A percentile compares a stretch with the other conserved stretches of the same genome.
Conservation (phyloP, 148 eudicot genomes). For the Oxyria digyna region DNA sequence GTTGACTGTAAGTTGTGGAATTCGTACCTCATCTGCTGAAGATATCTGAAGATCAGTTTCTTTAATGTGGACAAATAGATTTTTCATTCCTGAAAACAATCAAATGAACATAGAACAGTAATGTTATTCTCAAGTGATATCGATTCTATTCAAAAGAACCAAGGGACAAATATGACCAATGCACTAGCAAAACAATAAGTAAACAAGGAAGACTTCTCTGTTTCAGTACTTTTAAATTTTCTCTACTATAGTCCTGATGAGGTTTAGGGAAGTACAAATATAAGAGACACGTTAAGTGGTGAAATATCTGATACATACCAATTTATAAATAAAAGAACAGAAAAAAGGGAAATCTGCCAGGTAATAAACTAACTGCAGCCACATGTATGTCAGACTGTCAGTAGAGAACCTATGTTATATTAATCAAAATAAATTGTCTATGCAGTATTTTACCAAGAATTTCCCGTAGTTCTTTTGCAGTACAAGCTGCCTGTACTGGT, state of each 20-base stretch:
- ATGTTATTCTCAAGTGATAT: neutral
- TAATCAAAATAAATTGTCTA: neutral
- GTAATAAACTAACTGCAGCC: neutral
- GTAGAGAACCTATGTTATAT: neutral
- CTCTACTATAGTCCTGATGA: neutral
- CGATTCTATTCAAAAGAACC: neutral
- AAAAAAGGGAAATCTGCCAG: neutral
- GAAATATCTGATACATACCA: neutral
- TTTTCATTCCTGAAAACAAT: conserved; percentile 50
- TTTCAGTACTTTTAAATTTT: neutral
- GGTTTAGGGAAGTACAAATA: neutral
- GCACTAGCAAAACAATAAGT: neutral
- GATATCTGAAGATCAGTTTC: conserved; percentile 60
- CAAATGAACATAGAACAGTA: neutral
- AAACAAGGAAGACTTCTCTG: neutral
- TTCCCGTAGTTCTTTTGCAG: conserved; percentile 96
- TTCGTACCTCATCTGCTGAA: conserved; percentile 70
- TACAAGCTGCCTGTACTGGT: conserved; percentile 97
- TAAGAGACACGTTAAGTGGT: neutral
- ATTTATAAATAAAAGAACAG: neutral
- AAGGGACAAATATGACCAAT: neutral
- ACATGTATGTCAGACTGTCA: neutral
- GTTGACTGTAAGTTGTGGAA: neutral
- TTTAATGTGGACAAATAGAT: conserved; percentile 45
- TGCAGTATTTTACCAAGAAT: conserved; percentile 46